Conservation (phyloP, 2,329 filamentous ascomycete species). For the Fusarium penzigii region DNA sequence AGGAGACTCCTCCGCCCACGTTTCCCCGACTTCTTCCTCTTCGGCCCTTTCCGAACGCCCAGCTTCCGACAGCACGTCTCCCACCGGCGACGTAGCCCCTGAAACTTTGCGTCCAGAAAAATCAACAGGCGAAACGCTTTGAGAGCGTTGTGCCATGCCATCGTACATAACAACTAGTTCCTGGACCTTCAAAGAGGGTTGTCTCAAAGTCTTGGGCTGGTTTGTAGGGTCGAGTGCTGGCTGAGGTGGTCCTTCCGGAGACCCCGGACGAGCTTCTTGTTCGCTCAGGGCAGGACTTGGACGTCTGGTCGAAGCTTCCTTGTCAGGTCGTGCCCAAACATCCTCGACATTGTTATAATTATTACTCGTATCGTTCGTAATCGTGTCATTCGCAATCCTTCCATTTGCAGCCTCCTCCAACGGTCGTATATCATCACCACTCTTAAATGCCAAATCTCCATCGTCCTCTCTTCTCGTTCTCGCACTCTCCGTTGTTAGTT, state of each 20-base stretch:
- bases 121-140: constrained; percentile 23
- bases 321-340: constrained; percentile 17
- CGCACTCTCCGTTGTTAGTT: constrained; percentile 20
- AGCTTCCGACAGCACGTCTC: constrained; percentile 2
- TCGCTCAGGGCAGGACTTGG: constrained; percentile 12
- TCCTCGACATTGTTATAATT: constrained; percentile 19
- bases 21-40: neutral
- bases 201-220: constrained; percentile 15
- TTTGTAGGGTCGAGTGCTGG: constrained; percentile 16
- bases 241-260: constrained; percentile 17
- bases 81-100: constrained; percentile 6
- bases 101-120: constrained; percentile 16
- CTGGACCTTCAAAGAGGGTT: constrained; percentile 47
- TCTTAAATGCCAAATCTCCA: constrained; percentile 33
- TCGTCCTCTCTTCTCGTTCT: constrained; percentile 21
- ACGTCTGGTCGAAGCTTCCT: constrained; percentile 8
- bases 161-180: constrained; percentile 54
- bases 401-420: neutral
- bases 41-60: neutral
- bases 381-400: constrained; percentile 6
- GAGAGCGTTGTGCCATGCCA: constrained; percentile 37
- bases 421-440: constrained; percentile 24
- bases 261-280: constrained; percentile 16
- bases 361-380: constrained; percentile 13
- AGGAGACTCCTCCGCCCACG: no score